Evolutionary conservation across 2,329 filamentous ascomycete genomes (phyloP).

Genomic region (Verticillium zaregamsianum): DNA sequence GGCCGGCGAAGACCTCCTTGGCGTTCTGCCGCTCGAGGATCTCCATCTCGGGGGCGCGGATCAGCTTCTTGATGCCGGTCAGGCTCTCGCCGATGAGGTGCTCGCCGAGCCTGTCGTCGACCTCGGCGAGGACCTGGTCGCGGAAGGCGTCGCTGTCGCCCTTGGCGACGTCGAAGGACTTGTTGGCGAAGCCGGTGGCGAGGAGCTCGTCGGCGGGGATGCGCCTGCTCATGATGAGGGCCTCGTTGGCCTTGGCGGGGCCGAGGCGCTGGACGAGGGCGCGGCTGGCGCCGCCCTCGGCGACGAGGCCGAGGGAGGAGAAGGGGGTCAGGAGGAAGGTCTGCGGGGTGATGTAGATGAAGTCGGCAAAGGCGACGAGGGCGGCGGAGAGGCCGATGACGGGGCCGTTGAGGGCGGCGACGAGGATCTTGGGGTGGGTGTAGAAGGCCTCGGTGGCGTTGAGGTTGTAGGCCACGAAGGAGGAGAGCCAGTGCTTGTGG

Average conservation of each 20-base stretch:
- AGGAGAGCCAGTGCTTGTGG: constrained; percentile 56
- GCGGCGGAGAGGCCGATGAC: constrained; percentile 85
- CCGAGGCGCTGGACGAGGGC: constrained; percentile 80
- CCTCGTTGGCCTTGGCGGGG: constrained; percentile 80
- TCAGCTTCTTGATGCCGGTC: constrained; percentile 78
- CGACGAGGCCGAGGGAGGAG: constrained; percentile 80
- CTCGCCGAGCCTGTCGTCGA: constrained; percentile 73
- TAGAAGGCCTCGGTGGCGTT: constrained; percentile 89
- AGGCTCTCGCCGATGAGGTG: constrained; percentile 79
- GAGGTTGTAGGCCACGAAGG: constrained; percentile 81
- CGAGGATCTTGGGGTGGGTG: constrained; percentile 88
- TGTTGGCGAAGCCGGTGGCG: constrained; percentile 78
- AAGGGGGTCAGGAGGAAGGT: constrained; percentile 90
- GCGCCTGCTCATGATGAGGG: constrained; percentile 82
- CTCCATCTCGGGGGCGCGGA: constrained; percentile 69
- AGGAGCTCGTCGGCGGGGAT: constrained; percentile 72
- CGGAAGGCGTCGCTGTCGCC: constrained; percentile 68
- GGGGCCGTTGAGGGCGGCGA: constrained; percentile 88
- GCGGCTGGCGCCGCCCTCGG: constrained; percentile 77
- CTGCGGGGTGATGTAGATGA: constrained; percentile 80
- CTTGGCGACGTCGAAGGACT: constrained; percentile 58
- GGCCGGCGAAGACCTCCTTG: constrained; percentile 77
- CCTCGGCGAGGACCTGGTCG: constrained; percentile 68
- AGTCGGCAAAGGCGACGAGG: constrained; percentile 78
- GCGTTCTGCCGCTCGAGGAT: constrained; percentile 73